Conservation (phyloP, 1,284 basidiomycete species). For the Neotropicomus parvogracilis region DNA sequence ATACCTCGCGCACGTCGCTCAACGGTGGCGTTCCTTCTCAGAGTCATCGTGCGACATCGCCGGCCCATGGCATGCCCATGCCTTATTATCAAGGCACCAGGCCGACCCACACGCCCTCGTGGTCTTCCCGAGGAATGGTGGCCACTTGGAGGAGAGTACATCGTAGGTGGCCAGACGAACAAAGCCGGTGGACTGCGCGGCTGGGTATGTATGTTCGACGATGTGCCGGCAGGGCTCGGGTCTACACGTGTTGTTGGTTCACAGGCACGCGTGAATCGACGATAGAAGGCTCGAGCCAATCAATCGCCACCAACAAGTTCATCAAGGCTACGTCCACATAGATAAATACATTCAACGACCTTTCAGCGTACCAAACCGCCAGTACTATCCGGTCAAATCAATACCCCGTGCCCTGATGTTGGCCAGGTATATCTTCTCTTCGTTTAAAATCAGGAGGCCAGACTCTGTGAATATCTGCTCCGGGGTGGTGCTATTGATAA, state of each 20-base stretch:
- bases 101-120: constrained; percentile 4
- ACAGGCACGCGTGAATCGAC: neutral
- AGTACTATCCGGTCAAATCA: neutral
- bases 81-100: constrained; percentile 8
- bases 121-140: constrained; percentile 12
- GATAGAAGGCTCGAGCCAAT: neutral
- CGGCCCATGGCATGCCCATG: constrained; percentile 6
- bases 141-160: constrained; percentile 15
- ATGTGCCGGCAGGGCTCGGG: neutral
- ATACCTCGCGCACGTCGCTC: constrained; percentile 24
- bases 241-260: neutral
- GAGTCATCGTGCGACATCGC: constrained; percentile 10
- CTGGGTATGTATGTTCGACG: neutral
- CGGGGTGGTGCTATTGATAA: constrained; percentile 53
- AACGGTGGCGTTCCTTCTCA: constrained; percentile 18
- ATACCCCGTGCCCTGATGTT: constrained; percentile 1
- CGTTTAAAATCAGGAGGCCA: constrained; percentile 20
- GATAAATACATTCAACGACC: no score
- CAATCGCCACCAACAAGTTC: neutral
- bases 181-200: neutral
- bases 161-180: constrained; percentile 3
- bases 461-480: constrained; percentile 57
- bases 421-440: constrained; percentile 13
- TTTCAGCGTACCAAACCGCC: no score
- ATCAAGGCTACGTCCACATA: neutral